Percentiles rank a stretch among this genome's conserved stretches.
These are phyloP conservation scores for Marsdenia floribunda DNA, from an alignment of 257 asterid genomes.

Conservation along the genomic window DNA sequence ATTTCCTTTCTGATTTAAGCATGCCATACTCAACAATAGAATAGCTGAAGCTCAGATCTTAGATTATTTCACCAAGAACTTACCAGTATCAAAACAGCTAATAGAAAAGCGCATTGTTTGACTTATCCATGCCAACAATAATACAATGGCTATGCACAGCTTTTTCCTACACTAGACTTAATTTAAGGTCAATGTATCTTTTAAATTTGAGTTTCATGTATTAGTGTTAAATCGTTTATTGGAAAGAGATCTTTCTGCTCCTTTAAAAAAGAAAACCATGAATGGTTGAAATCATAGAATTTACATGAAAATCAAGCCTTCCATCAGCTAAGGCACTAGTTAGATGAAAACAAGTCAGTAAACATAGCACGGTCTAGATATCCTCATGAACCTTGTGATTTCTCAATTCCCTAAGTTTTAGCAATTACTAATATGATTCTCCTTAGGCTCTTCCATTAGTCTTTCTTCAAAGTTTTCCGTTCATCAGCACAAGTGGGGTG, in stretches of 20 bases:
- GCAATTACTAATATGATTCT: neutral
- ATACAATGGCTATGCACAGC: neutral
- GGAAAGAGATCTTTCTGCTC: neutral
- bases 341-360: neutral
- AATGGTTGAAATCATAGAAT: neutral
- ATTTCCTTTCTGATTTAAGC: neutral
- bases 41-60: neutral
- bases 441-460: neutral
- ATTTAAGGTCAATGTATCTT: neutral
- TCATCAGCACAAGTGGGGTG: neutral
- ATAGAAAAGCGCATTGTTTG: neutral
- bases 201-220: neutral
- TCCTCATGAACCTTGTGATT: neutral
- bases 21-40: neutral
- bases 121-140: neutral
- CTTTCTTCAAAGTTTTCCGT: neutral
- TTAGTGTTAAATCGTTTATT: neutral
- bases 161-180: neutral
- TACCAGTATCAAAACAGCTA: neutral
- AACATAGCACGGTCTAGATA: neutral
- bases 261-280: neutral
- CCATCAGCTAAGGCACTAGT: neutral
- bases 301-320: neutral
- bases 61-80: neutral
- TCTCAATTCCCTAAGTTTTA: neutral